These are phyloP conservation scores for Podospora pseudopauciseta DNA, from an alignment of 495 filamentous ascomycete species.

Conservation along the genomic window DNA sequence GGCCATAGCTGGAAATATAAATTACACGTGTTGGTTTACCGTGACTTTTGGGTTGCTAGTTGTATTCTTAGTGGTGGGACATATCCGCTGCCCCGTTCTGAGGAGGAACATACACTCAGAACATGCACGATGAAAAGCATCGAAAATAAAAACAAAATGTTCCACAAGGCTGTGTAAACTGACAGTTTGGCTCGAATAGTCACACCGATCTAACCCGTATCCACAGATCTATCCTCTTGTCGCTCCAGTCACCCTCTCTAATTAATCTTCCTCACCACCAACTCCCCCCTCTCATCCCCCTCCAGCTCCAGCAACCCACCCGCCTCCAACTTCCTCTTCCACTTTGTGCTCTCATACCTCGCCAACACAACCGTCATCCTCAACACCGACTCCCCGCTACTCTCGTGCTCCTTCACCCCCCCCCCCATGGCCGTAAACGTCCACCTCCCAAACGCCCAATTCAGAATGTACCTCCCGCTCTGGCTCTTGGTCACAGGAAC, in stretches of 20 bases:
- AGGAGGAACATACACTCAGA: no score
- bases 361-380: conserved; percentile 84
- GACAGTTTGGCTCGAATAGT: background rate
- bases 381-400: conserved; percentile 49
- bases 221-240: background rate
- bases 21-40: background rate
- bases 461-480: conserved; percentile 68
- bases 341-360: conserved; percentile 78
- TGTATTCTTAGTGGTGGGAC: no score
- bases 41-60: background rate
- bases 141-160: no score
- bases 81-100: no score
- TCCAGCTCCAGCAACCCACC: conserved; percentile 55
- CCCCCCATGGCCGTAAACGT: conserved; percentile 65
- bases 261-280: conserved; percentile 45
- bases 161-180: no score
- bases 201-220: background rate
- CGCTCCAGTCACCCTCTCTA: conserved; percentile 9
- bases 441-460: conserved; percentile 98
- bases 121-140: no score
- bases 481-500: conserved; percentile 14
- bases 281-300: conserved; percentile 32
- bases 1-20: background rate
- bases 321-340: conserved; percentile 77
- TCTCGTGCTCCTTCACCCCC: conserved; percentile 43